Conservation (phyloP, 1,284 basidiomycete genomes). For the Taiwanofungus camphoratus region DNA sequence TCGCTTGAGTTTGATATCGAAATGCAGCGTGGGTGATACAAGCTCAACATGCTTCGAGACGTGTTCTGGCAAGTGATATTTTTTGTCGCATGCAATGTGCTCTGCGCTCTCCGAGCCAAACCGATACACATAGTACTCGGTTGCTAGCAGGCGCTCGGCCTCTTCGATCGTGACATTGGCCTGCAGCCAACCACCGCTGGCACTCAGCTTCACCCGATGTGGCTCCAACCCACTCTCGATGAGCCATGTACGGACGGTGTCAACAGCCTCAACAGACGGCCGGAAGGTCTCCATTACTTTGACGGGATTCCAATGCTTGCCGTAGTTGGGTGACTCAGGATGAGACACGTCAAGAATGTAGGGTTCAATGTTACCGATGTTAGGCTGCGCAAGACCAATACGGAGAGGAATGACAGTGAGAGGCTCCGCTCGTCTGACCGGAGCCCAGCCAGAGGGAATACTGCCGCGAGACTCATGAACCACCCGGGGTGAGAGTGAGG, state of each 20-base stretch:
- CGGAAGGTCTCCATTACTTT: constrained; percentile 37
- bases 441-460: constrained; percentile 33
- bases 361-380: constrained; percentile 36
- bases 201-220: constrained; percentile 29
- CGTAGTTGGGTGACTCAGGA: constrained; percentile 37
- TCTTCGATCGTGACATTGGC: constrained; percentile 39
- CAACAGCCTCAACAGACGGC: constrained; percentile 36
- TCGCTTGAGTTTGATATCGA: constrained; percentile 26
- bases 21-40: constrained; percentile 44
- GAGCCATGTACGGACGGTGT: constrained; percentile 40
- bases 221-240: constrained; percentile 28
- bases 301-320: constrained; percentile 36
- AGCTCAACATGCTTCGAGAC: constrained; percentile 41
- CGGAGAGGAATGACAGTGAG: constrained; percentile 33
- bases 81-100: constrained; percentile 31
- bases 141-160: constrained; percentile 38
- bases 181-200: constrained; percentile 37
- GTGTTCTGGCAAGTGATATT: constrained; percentile 40
- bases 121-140: constrained; percentile 41
- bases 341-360: constrained; percentile 40
- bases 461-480: constrained; percentile 34
- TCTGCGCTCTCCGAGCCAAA: constrained; percentile 34
- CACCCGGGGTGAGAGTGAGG: constrained; percentile 26
- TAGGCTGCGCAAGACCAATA: constrained; percentile 41
- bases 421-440: constrained; percentile 27